Evolutionary conservation across 345 rosid genomes (phyloP).

Genomic region (Arabidopsis suecica): DNA sequence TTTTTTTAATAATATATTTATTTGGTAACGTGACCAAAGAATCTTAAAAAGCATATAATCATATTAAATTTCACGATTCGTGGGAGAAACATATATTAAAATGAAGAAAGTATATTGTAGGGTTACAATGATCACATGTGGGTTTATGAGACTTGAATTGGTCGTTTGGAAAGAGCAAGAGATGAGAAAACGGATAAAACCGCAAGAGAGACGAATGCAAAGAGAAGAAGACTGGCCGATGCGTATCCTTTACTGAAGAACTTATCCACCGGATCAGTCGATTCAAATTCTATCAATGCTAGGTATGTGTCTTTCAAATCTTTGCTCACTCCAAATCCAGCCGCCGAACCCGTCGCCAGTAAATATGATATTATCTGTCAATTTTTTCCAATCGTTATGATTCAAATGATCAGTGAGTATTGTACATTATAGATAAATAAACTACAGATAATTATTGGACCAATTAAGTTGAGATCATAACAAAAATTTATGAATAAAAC

Average conservation of each 20-base stretch:
- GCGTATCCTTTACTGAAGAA: slow-evolving; percentile 57
- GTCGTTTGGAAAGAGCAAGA: slow-evolving; percentile 49
- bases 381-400: background rate
- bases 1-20: no score
- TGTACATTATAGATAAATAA: background rate
- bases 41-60: background rate
- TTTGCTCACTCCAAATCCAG: slow-evolving; percentile 57
- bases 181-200: slow-evolving; percentile 59
- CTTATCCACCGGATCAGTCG: slow-evolving; percentile 29
- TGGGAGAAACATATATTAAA: background rate
- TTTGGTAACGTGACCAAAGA: background rate
- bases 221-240: slow-evolving; percentile 54
- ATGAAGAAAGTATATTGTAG: background rate
- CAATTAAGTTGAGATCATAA: background rate
- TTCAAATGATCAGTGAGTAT: background rate
- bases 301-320: slow-evolving; percentile 48
- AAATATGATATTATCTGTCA: slow-evolving; percentile 53
- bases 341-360: slow-evolving; percentile 58
- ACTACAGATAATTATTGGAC: background rate
- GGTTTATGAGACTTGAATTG: background rate
- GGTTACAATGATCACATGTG: background rate
- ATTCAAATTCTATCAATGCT: background rate
- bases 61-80: background rate
- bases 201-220: slow-evolving; percentile 55
- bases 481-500: no score